These are phyloP conservation scores for Phylloporus sp. DNA, from an alignment of 768 basidiomycete genomes.

Conservation along the genomic window DNA sequence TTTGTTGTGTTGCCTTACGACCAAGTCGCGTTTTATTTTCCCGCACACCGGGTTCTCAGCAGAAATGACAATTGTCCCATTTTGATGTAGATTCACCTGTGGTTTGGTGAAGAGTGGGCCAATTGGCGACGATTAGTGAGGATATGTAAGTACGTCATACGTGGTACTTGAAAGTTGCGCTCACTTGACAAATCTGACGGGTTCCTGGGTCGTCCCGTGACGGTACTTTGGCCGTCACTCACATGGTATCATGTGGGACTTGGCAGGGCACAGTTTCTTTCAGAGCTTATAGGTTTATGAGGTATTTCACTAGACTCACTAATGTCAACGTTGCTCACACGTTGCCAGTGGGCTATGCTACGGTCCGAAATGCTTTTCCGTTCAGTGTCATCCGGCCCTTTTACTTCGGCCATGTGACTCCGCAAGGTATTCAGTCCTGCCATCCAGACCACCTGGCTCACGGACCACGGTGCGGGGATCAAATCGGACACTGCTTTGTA, in stretches of 20 bases:
- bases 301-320: not conserved
- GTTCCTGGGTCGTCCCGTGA: too few relatives aligned
- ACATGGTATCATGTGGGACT: not conserved
- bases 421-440: not conserved
- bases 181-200: too few relatives aligned
- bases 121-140: too few relatives aligned
- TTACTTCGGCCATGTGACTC: not conserved
- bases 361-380: not conserved
- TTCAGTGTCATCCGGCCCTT: not conserved
- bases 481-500: not conserved
- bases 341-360: not conserved
- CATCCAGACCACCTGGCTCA: not conserved
- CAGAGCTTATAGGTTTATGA: not conserved
- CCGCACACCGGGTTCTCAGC: not conserved
- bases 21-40: conserved; percentile 2
- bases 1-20: conserved; percentile 9
- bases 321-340: not conserved
- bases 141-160: too few relatives aligned
- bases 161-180: not conserved
- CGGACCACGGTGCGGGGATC: too few relatives aligned
- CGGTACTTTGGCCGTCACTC: too few relatives aligned
- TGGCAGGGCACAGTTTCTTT: not conserved
- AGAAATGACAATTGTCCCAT: not conserved
- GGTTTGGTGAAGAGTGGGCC: not conserved
- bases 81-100: not conserved